phyloP scores from a whole-genome alignment of 139 green algal species.

The Diplosphaera chodatii region DNA sequence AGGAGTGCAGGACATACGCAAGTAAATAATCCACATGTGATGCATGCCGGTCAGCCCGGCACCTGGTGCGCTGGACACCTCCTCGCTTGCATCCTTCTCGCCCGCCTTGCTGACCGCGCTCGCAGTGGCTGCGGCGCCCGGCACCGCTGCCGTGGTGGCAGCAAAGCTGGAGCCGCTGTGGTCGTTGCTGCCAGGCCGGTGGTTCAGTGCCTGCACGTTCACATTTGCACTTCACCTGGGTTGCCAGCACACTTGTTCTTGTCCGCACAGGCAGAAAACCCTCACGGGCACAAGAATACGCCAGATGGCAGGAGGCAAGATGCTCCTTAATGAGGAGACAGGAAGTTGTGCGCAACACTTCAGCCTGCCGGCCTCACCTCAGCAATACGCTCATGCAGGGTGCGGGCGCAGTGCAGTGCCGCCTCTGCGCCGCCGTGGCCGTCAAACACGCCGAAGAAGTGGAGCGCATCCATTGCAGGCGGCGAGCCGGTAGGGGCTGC shows the following conservation, averaged over 20 bases:
- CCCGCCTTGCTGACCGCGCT: neutral
- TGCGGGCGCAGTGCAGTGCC: conserved; percentile 53
- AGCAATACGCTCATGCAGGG: conserved; percentile 49
- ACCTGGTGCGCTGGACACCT: neutral
- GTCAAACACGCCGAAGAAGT: conserved; percentile 83
- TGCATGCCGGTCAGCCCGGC: too few species aligned
- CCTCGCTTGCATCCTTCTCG: neutral
- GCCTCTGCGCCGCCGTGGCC: conserved; percentile 70
- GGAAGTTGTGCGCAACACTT: neutral
- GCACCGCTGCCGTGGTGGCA: neutral
- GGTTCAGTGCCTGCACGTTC: neutral
- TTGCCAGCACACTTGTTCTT: too few species aligned
- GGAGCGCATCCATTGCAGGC: conserved; percentile 36
- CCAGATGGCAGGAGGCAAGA: too few species aligned
- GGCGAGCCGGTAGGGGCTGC: neutral
- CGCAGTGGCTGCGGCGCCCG: conserved; percentile 2
- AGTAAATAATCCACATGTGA: too few species aligned
- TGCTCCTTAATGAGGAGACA: too few species aligned
- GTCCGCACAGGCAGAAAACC: too few species aligned
- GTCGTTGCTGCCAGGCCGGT: neutral
- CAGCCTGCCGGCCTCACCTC: conserved; percentile 10
- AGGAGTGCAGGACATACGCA: too few species aligned
- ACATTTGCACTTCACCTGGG: neutral
- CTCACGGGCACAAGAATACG: too few species aligned
- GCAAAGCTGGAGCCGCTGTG: neutral